A percentile compares a stretch with the other conserved stretches of the same genome.
phyloP scores from a whole-genome alignment of 2,329 filamentous ascomycete species.

The Simplicillium aogashimaense region DNA sequence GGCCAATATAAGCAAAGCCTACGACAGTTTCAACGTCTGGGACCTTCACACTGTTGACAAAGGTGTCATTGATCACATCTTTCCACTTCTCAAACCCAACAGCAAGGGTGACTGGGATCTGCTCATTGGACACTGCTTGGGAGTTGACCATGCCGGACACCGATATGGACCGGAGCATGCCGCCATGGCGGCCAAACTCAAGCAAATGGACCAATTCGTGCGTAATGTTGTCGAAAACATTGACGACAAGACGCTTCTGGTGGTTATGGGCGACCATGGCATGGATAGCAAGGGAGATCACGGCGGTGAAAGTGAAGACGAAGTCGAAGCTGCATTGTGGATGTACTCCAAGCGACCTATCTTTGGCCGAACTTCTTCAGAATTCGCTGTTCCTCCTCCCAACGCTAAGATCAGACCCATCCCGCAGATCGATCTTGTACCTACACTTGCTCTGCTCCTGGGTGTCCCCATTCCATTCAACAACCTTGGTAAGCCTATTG shows the following conservation, averaged over 20 bases:
- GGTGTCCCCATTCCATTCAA: slow-evolving; percentile 94
- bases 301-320: slow-evolving; percentile 95
- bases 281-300: slow-evolving; percentile 98
- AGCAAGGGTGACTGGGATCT: slow-evolving; percentile 75
- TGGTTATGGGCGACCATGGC: slow-evolving; percentile 98
- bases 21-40: slow-evolving; percentile 98
- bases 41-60: slow-evolving; percentile 95
- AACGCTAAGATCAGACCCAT: slow-evolving; percentile 69
- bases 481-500: slow-evolving; percentile 84
- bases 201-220: slow-evolving; percentile 81
- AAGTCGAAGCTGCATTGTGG: slow-evolving; percentile 90
- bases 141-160: slow-evolving; percentile 94
- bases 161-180: slow-evolving; percentile 88
- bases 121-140: slow-evolving; percentile 87
- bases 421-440: slow-evolving; percentile 89
- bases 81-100: slow-evolving; percentile 63
- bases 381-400: slow-evolving; percentile 46
- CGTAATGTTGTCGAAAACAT: slow-evolving; percentile 59
- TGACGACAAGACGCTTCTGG: slow-evolving; percentile 77
- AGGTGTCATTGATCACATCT: slow-evolving; percentile 83
- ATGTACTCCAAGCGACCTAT: slow-evolving; percentile 88
- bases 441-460: slow-evolving; percentile 77
- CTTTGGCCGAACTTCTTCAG: slow-evolving; percentile 67
- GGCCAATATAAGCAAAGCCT: slow-evolving; percentile 72
- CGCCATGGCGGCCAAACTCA: slow-evolving; percentile 83